Evolutionary conservation across 1,139 yeast species (phyloP).

Genomic region (Scheffersomyces lignicola): DNA sequence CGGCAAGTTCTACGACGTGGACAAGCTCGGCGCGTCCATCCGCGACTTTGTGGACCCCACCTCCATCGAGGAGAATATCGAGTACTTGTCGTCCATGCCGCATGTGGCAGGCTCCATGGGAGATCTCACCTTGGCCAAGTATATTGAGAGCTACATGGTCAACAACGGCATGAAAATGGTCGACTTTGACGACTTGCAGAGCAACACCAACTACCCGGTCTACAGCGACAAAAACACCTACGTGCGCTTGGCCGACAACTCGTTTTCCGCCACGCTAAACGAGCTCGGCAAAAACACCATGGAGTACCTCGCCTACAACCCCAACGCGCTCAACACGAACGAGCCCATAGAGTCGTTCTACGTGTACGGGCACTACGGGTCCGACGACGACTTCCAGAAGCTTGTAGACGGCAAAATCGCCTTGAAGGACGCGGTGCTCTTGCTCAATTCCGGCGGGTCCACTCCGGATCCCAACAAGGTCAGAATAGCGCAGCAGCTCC

Average conservation of each 20-base stretch:
- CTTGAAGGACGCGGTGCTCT: slow-evolving; percentile 47
- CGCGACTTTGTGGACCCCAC: slow-evolving; percentile 52
- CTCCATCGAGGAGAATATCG: slow-evolving; percentile 66
- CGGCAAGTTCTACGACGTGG: slow-evolving; percentile 66
- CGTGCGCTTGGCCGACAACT: slow-evolving; percentile 34
- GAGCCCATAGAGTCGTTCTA: slow-evolving; percentile 56
- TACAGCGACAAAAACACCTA: slow-evolving; percentile 23
- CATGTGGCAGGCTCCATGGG: slow-evolving; percentile 89
- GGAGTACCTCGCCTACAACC: slow-evolving; percentile 59
- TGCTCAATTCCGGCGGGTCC: slow-evolving; percentile 61
- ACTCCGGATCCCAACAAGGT: slow-evolving; percentile 42
- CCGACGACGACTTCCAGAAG: slow-evolving; percentile 52
- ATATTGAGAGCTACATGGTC: slow-evolving; percentile 57
- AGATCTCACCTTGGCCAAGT: slow-evolving; percentile 68
- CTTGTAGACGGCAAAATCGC: slow-evolving; percentile 39
- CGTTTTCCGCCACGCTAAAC: slow-evolving; percentile 38
- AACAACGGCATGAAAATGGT: slow-evolving; percentile 57
- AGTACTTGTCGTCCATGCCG: slow-evolving; percentile 80
- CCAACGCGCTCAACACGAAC: slow-evolving; percentile 53
- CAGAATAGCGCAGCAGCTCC: slow-evolving; percentile 27
- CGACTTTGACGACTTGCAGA: slow-evolving; percentile 49
- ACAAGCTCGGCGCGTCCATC: slow-evolving; percentile 49
- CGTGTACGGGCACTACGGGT: slow-evolving; percentile 61
- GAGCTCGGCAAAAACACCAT: slow-evolving; percentile 30
- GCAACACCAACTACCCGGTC: slow-evolving; percentile 59